Conservation (phyloP, 139 green algal species). For the Closterium sp. region DNA sequence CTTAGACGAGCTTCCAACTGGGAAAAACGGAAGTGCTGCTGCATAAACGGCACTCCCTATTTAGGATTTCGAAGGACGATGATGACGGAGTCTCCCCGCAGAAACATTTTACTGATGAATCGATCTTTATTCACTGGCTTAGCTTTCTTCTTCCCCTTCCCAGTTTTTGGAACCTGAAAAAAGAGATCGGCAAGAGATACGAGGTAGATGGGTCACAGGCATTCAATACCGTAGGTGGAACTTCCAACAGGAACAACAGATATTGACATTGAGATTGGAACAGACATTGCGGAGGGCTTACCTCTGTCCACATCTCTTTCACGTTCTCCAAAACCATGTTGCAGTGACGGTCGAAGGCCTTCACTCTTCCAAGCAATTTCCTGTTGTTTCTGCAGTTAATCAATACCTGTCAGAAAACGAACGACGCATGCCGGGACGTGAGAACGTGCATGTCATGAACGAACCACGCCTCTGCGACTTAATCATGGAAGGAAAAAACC, state of each 20-base stretch:
- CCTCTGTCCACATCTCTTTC: slow-evolving; percentile 99
- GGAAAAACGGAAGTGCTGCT: neutral
- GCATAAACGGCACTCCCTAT: slow-evolving; percentile 12
- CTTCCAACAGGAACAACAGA: too few relatives aligned
- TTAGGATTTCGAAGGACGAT: slow-evolving; percentile 91
- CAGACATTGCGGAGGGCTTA: slow-evolving; percentile 30
- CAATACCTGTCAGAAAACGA: slow-evolving; percentile 73
- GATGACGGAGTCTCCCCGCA: slow-evolving; percentile 95
- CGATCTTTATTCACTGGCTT: slow-evolving; percentile 94
- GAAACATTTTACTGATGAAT: slow-evolving; percentile 98
- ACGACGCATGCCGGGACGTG: neutral
- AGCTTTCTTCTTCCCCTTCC: slow-evolving; percentile 81
- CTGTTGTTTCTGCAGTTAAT: slow-evolving; percentile 99
- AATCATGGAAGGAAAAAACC: neutral
- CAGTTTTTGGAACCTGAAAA: slow-evolving; percentile 80
- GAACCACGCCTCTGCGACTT: neutral
- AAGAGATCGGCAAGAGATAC: slow-evolving; percentile 57
- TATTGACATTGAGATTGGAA: too few relatives aligned
- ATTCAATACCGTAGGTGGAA: too few relatives aligned
- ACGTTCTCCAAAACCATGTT: slow-evolving; percentile 99
- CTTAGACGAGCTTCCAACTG: neutral
- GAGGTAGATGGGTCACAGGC: too few relatives aligned
- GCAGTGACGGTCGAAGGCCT: slow-evolving; percentile 98
- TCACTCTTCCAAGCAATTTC: slow-evolving; percentile 94
- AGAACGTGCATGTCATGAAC: neutral